A percentile compares a stretch with the other conserved stretches of the same genome.
Conservation (phyloP, 345 rosid species). For the Conringia planisiliqua region DNA sequence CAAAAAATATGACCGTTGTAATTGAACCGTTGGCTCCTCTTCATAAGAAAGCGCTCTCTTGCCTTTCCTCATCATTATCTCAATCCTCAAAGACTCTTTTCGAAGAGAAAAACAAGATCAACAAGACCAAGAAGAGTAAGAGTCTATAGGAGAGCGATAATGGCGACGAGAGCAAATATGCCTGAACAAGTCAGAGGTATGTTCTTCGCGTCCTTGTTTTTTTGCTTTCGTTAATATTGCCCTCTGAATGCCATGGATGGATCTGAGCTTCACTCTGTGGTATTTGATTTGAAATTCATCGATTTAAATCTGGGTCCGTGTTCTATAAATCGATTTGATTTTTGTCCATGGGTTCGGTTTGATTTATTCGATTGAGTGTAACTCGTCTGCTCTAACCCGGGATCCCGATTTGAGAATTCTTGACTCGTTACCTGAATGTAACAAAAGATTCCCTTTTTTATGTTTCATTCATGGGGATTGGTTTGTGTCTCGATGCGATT, state of each 20-base stretch:
- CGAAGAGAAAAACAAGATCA: constrained; percentile 4
- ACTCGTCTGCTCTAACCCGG: not conserved
- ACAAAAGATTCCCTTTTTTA: too few species aligned
- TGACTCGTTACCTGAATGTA: too few species aligned
- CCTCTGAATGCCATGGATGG: not conserved
- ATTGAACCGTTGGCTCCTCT: constrained; percentile 32
- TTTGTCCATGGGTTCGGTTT: not conserved
- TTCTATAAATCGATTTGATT: not conserved
- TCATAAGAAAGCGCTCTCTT: constrained; percentile 30
- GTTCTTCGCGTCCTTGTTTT: not conserved
- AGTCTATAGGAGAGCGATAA: not conserved
- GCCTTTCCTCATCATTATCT: constrained; percentile 1
- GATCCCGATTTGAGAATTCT: not conserved
- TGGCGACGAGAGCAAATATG: constrained; percentile 35
- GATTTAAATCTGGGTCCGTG: not conserved
- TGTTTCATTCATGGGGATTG: not conserved
- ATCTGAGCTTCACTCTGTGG: not conserved
- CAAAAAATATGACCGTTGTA: constrained; percentile 36
- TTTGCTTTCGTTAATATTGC: not conserved
- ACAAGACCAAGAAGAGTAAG: constrained; percentile 6
- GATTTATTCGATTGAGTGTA: not conserved
- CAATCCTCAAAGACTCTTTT: constrained; percentile 20
- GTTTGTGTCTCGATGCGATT: not conserved
- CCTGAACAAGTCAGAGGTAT: constrained; percentile 34
- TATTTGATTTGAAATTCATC: not conserved